phyloP scores from a whole-genome alignment of 352 stramenopile species.

The Globisporangium echinulatum region DNA sequence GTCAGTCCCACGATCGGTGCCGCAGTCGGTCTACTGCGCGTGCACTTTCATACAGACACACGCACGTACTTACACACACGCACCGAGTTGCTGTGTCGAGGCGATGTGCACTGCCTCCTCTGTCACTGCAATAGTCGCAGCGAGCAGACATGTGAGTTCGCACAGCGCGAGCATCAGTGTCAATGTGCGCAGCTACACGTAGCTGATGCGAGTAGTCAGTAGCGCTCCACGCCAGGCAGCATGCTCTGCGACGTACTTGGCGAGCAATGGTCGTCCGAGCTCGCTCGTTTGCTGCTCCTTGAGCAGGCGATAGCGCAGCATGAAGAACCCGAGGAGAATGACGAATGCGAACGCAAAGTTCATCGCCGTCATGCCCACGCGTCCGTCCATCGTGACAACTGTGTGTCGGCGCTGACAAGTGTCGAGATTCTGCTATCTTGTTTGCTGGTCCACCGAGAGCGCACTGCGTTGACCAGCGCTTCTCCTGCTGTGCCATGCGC shows the following conservation, averaged over 20 bases:
- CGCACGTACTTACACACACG: not conserved
- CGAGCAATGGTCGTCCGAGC: slow-evolving; percentile 43
- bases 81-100: slow-evolving; percentile 40
- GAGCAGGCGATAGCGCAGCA: slow-evolving; percentile 38
- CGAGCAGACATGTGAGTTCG: not conserved
- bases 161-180: not conserved
- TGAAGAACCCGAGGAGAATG: slow-evolving; percentile 42
- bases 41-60: too few species aligned
- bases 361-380: slow-evolving; percentile 24
- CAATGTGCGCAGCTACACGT: not conserved
- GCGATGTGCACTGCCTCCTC: slow-evolving; percentile 25
- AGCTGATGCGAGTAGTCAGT: not conserved
- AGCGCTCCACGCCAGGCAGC: not conserved
- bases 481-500: too few species aligned
- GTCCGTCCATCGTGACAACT: not conserved
- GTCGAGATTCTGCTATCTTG: not conserved
- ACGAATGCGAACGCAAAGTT: slow-evolving; percentile 37
- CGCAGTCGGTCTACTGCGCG: not conserved
- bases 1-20: not conserved
- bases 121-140: slow-evolving; percentile 2
- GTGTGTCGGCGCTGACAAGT: not conserved
- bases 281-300: slow-evolving; percentile 40
- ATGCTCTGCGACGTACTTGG: slow-evolving; percentile 27
- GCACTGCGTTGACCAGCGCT: too few species aligned
- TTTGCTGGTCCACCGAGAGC: not conserved